Evolutionary conservation across 805 yeast species (phyloP), one percentile per base, ranked within the genome.

Genomic region (Yarrowia osloensis): DNA sequence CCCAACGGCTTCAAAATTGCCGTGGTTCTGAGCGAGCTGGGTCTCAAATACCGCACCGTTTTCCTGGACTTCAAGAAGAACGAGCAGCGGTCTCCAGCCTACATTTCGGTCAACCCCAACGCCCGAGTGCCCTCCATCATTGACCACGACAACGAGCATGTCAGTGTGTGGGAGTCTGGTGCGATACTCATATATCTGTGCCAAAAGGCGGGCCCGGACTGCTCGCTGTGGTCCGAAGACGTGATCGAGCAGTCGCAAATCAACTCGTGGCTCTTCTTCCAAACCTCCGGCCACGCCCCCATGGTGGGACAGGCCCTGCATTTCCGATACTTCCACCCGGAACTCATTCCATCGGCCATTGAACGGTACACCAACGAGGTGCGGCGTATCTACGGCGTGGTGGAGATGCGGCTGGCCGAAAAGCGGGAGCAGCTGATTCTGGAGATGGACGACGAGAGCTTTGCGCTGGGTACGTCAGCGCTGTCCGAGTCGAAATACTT

Each of bases 1-100:
- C 98, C 98, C 29, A 93, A 93, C 77, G 98, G 98, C 1, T 93
- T 91, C 82, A 94, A 95, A 78, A 97, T 94, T 17, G 97, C 98
- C 29, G 91, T 93, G 52, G 88, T 91, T 33, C 80, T 95, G 68
- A 85, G 91, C 68, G 98, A 94, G 77, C 83, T 94, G 71, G 89
- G 89, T 67, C 83, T 88, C 74, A 85, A 85, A 37, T 94, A 89
- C 79, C 86, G 87, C 71, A 91, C 97, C 1, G 86, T 92, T 67
- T 88, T 90, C 72, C 80, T 93, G 67, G 97, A 93, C 78, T 91
- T 93, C 77, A 89, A 89, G 76, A 82, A 70, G 69, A 96, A 96
- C 68, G 98, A 93, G 77, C 97, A 93, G 76, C 80, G 97, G 70
- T 90, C 96, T 1, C 97, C 98, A 0, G 96, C 92, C 76, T 93